Percentiles rank a stretch among this genome's conserved stretches.
Evolutionary conservation across 768 basidiomycete genomes (phyloP).

Genomic region (Lentinula raphanica): DNA sequence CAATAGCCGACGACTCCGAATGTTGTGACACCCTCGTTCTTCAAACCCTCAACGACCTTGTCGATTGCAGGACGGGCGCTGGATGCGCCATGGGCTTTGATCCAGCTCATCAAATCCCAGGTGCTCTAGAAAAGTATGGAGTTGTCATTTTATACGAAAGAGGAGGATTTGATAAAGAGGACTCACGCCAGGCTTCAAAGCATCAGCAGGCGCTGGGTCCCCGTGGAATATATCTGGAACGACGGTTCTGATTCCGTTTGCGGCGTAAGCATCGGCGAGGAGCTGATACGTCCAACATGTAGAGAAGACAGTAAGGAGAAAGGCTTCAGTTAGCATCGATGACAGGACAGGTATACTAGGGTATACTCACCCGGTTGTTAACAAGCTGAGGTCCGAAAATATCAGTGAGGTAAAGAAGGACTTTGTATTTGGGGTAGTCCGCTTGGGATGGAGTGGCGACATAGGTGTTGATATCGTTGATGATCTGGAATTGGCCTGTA

Average conservation of each 20-base stretch:
- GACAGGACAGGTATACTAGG: too few relatives aligned
- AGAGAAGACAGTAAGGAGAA: too few relatives aligned
- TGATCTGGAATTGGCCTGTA: too few relatives aligned
- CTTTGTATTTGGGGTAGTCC: constrained; percentile 53
- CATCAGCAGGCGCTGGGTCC: constrained; percentile 34
- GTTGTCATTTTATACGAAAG: too few relatives aligned
- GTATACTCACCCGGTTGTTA: constrained; percentile 41
- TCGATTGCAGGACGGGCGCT: constrained; percentile 46
- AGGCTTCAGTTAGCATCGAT: too few relatives aligned
- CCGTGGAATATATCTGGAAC: constrained; percentile 37
- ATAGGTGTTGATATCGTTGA: constrained; percentile 47
- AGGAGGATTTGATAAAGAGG: too few relatives aligned
- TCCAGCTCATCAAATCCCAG: constrained; percentile 40
- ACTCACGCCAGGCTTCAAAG: constrained; percentile 28
- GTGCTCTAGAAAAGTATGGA: constrained; percentile 18
- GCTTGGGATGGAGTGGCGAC: constrained; percentile 45
- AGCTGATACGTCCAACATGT: too few relatives aligned
- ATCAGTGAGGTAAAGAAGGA: constrained; percentile 49
- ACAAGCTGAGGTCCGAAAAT: constrained; percentile 43
- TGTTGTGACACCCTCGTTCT: constrained; percentile 49
- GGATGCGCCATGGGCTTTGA: constrained; percentile 32
- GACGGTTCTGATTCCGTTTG: constrained; percentile 38
- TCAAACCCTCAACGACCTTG: constrained; percentile 52
- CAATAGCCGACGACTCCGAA: constrained; percentile 68
- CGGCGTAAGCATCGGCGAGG: constrained; percentile 29